Evolutionary conservation across 2,329 filamentous ascomycete genomes (phyloP).

Genomic region (Penicillium corylophilum): DNA sequence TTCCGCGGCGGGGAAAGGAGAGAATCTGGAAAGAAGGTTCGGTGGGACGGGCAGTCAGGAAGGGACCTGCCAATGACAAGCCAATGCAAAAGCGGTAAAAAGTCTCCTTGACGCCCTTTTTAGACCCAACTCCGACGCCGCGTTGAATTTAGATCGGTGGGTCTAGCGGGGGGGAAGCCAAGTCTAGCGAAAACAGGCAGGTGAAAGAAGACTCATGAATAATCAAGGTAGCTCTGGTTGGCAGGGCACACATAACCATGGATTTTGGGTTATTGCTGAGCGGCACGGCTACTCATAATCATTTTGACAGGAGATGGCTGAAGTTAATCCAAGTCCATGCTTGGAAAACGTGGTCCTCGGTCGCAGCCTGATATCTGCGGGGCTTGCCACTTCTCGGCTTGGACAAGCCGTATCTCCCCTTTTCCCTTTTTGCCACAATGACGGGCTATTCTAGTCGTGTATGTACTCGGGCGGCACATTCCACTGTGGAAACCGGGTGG

Average conservation of each 20-base stretch:
- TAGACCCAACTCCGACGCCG: neutral
- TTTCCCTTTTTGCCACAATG: neutral
- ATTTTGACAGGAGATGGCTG: neutral
- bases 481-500: neutral
- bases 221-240: neutral
- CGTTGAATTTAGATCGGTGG: conserved; percentile 7
- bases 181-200: conserved; percentile 12
- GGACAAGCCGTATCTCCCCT: too few relatives aligned
- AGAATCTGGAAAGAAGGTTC: neutral
- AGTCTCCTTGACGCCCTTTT: neutral
- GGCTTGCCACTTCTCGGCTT: too few relatives aligned
- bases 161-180: neutral
- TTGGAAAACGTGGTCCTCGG: neutral
- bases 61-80: conserved; percentile 1
- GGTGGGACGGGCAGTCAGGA: neutral
- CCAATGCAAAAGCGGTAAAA: neutral
- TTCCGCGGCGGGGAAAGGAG: neutral
- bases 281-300: neutral
- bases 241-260: conserved; percentile 4
- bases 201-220: conserved; percentile 7
- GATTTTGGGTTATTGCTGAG: neutral
- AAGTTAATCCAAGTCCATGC: neutral
- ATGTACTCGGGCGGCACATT: conserved; percentile 10
- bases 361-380: neutral
- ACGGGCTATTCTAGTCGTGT: neutral